phyloP scores from a whole-genome alignment of 148 eudicot species.

The Amaranthus palmeri region DNA sequence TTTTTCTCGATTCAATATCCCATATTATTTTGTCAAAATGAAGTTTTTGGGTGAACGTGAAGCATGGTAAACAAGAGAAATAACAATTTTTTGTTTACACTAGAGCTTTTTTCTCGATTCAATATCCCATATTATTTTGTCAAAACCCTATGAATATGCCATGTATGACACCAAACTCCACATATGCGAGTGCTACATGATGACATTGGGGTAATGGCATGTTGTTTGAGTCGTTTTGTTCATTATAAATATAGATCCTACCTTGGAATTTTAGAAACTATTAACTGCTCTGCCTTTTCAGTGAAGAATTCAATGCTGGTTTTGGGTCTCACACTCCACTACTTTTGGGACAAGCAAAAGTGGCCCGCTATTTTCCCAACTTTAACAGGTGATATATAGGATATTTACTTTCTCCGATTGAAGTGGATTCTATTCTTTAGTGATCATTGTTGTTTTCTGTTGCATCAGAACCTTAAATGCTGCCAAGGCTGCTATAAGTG shows the following conservation, averaged over 20 bases:
- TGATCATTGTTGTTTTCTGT: conserved; percentile 25
- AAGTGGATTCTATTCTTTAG: conserved; percentile 3
- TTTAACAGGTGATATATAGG: conserved; percentile 55
- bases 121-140: too few relatives aligned
- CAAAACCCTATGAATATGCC: too few relatives aligned
- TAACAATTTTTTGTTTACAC: too few relatives aligned
- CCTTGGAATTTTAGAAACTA: background rate
- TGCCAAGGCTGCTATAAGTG: conserved; percentile 75
- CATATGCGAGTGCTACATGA: too few relatives aligned
- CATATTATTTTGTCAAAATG: background rate
- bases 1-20: background rate
- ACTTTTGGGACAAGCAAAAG: conserved; percentile 83
- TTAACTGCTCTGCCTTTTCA: conserved; percentile 31
- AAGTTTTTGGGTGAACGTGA: background rate
- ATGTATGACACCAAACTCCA: too few relatives aligned
- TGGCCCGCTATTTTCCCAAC: conserved; percentile 78
- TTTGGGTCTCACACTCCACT: conserved; percentile 96
- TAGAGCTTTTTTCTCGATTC: too few relatives aligned
- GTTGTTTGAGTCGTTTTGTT: background rate
- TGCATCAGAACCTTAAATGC: conserved; percentile 60
- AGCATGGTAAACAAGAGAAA: too few relatives aligned
- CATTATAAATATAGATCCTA: background rate
- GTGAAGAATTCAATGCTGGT: conserved; percentile 96
- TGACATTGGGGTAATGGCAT: too few relatives aligned
- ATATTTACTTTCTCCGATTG: conserved; percentile 6